Evolutionary conservation across 805 yeast species (phyloP), one percentile per base, ranked within the genome.

Genomic region (Nakazawaea anatomiae): DNA sequence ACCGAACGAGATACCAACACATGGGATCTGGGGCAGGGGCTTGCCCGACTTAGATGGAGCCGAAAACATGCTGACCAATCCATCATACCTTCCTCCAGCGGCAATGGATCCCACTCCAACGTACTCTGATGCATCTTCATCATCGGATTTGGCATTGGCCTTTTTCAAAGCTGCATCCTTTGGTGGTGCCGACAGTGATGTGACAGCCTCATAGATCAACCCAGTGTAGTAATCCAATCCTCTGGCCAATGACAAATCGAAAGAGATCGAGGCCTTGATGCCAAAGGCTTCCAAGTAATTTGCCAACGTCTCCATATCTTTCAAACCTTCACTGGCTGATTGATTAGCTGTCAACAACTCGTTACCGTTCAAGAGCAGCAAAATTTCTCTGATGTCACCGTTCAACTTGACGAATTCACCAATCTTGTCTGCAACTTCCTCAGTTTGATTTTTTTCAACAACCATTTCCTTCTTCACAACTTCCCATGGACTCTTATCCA

Each of bases 101-200:
- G 97, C 96, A 62, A 94, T 90, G 5, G 99, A 94, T 36, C 99
- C 99, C 42, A 92, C 96, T 60, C 99, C 99, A 50, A 94, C 98
- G 60, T 87, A 89, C 57, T 89, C 97, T 48, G 96, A 87, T 52
- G 96, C 97, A 68, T 94, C 97, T 58, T 89, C 97, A 48, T 80
- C 92, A 14, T 78, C 87, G 45, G 65, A 11, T 11, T 38, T 63
- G 25, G 65, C 63, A 59, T 70, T 71, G 18, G 69, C 74, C 65
- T 81, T 85, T 67, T 83, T 73, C 66, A 80, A 90, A 38, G 73
- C 74, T 6, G 94, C 94, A 64, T 85, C 83, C 41, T 72, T 70
- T 51, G 98, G 98, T 27, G 99, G 96, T n/a, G 97, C 97, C 44
- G 96, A 88, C 44, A 90, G 96, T 14, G 85, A 76, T 12, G 98